A percentile compares a stretch with the other conserved stretches of the same genome.
Evolutionary conservation across 2,329 filamentous ascomycete genomes (phyloP).

Genomic region (Drechslerella coelobrocha): DNA sequence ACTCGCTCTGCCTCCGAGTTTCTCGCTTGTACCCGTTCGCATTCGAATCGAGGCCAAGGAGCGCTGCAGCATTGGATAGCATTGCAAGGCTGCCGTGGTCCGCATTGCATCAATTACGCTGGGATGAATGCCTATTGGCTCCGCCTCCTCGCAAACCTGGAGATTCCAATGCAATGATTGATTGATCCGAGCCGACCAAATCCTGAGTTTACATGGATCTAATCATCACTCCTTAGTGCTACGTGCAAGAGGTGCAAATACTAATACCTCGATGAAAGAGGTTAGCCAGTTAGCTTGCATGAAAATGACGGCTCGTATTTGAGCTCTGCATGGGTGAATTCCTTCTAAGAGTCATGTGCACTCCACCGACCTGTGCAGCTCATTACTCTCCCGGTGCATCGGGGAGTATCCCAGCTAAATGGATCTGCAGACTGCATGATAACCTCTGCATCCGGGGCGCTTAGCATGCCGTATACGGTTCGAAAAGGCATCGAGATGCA

Average conservation of each 20-base stretch:
- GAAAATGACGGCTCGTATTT: slow-evolving; percentile 37
- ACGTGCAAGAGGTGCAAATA: slow-evolving; percentile 35
- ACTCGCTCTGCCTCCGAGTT: slow-evolving; percentile 7
- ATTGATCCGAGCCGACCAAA: not conserved
- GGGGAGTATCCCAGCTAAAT: not conserved
- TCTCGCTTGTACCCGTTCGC: slow-evolving; percentile 48
- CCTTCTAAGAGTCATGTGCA: not conserved
- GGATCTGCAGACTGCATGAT: not conserved
- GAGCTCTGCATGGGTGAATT: slow-evolving; percentile 15
- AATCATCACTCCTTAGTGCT: slow-evolving; percentile 25
- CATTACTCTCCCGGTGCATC: not conserved
- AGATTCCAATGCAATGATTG: slow-evolving; percentile 8
- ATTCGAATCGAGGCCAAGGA: slow-evolving; percentile 30
- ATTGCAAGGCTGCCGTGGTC: slow-evolving; percentile 37
- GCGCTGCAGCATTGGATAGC: too few relatives aligned
- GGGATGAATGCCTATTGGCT: slow-evolving; percentile 48
- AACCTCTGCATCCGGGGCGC: not conserved
- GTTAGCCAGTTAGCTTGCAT: slow-evolving; percentile 23
- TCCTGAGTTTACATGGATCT: slow-evolving; percentile 33
- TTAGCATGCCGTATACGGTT: not conserved
- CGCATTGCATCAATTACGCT: slow-evolving; percentile 36
- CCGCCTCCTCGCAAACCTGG: slow-evolving; percentile 17
- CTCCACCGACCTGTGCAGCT: not conserved
- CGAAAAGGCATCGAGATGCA: not conserved
- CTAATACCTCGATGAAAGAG: slow-evolving; percentile 26